Percentiles rank a stretch among this genome's conserved stretches.
phyloP scores from a whole-genome alignment of 1,139 yeast genomes.

The Protomyces macrosporus region DNA sequence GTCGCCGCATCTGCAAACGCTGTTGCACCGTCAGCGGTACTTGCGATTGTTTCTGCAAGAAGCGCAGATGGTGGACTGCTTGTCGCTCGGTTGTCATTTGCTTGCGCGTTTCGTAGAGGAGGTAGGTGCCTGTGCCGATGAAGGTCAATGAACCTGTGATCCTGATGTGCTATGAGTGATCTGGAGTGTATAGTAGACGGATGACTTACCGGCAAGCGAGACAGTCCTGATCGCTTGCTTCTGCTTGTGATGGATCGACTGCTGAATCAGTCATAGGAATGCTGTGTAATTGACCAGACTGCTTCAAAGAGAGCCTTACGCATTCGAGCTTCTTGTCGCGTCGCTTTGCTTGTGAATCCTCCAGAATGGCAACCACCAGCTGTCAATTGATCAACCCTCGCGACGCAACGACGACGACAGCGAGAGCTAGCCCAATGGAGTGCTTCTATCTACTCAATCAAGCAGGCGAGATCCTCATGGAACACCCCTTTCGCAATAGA shows the following conservation, averaged over 20 bases:
- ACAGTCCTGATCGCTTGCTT: neutral
- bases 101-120: conserved; percentile 19
- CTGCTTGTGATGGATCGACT: neutral
- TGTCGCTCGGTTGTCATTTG: conserved; percentile 1
- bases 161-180: neutral
- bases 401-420: neutral
- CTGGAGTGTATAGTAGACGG: neutral
- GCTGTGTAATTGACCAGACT: no score
- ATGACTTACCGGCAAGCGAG: neutral
- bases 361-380: no score
- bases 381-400: no score
- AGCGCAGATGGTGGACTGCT: neutral
- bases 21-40: neutral
- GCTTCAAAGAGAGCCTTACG: no score
- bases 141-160: conserved; percentile 19
- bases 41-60: neutral
- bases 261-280: no score
- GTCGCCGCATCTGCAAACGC: neutral
- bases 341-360: no score
- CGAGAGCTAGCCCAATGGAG: neutral
- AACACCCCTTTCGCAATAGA: conserved; percentile 31
- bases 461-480: conserved; percentile 29
- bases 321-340: no score
- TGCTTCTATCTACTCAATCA: conserved; percentile 8
- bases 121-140: conserved; percentile 17